A percentile compares a stretch with the other conserved stretches of the same genome.
Evolutionary conservation across 148 eudicot species (phyloP).

Genomic region (Vaccinium myrtillus): DNA sequence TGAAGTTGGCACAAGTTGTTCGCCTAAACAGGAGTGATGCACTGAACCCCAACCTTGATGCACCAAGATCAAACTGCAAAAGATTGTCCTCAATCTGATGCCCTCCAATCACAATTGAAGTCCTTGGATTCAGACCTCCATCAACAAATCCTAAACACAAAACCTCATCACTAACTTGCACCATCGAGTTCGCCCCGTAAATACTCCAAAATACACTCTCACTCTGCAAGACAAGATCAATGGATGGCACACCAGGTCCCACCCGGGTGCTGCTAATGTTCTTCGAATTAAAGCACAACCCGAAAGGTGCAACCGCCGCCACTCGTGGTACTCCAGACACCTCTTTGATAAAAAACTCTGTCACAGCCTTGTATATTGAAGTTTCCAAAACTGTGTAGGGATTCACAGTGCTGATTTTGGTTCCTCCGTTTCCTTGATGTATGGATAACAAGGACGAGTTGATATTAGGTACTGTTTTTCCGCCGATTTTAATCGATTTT

Average conservation of each 20-base stretch:
- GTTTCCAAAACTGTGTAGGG: constrained; percentile 44
- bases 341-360: constrained; percentile 19
- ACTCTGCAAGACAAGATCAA: constrained; percentile 41
- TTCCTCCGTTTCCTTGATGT: constrained; percentile 34
- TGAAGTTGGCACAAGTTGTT: constrained; percentile 43
- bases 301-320: constrained; percentile 38
- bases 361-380: constrained; percentile 34
- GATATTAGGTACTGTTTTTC: constrained; percentile 21
- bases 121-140: constrained; percentile 31
- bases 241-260: constrained; percentile 39
- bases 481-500: constrained; percentile 26
- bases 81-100: constrained; percentile 50
- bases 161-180: constrained; percentile 25
- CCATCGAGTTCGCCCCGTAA: constrained; percentile 48
- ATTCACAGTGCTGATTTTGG: constrained; percentile 44
- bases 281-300: constrained; percentile 27
- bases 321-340: constrained; percentile 20
- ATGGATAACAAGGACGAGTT: constrained; percentile 33
- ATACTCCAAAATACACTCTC: constrained; percentile 41
- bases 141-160: constrained; percentile 49
- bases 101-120: constrained; percentile 45
- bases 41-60: constrained; percentile 40
- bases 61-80: constrained; percentile 41
- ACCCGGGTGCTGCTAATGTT: constrained; percentile 11
- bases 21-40: constrained; percentile 25